phyloP scores from a whole-genome alignment of 768 basidiomycete species.

The Amanita muscaria region DNA sequence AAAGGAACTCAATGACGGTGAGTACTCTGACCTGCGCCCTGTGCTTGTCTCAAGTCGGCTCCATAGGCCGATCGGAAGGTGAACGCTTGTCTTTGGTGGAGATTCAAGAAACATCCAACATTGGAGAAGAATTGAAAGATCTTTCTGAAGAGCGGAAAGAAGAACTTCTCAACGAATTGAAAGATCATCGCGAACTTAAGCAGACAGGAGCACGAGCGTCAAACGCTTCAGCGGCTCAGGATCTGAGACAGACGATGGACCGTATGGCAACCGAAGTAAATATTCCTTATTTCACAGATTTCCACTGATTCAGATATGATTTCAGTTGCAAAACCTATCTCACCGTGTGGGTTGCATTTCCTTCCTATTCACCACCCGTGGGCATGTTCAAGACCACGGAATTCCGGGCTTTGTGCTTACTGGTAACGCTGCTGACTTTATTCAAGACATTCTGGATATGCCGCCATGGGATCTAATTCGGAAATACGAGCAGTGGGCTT shows the following conservation, averaged over 20 bases:
- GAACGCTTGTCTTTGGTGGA: background rate
- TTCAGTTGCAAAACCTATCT: no score
- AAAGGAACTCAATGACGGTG: constrained; percentile 2
- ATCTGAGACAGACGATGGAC: background rate
- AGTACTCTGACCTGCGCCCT: background rate
- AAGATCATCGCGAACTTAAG: background rate
- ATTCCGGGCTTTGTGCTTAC: background rate
- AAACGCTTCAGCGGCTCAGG: background rate
- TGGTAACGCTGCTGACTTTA: no score
- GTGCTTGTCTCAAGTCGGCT: no score
- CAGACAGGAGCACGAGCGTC: background rate
- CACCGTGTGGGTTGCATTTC: background rate
- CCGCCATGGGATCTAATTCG: no score
- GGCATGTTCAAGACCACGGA: background rate
- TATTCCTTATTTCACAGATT: no score
- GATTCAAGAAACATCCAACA: background rate
- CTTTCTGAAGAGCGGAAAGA: no score
- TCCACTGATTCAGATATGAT: no score
- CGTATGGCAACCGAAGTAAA: background rate
- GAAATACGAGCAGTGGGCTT: no score
- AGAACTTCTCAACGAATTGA: background rate
- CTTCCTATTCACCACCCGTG: background rate
- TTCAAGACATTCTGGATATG: no score
- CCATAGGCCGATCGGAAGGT: background rate
- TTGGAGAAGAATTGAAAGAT: background rate